These are phyloP conservation scores for Exserohilum rostratum DNA, from an alignment of 2,329 filamentous ascomycete genomes.

Conservation along the genomic window DNA sequence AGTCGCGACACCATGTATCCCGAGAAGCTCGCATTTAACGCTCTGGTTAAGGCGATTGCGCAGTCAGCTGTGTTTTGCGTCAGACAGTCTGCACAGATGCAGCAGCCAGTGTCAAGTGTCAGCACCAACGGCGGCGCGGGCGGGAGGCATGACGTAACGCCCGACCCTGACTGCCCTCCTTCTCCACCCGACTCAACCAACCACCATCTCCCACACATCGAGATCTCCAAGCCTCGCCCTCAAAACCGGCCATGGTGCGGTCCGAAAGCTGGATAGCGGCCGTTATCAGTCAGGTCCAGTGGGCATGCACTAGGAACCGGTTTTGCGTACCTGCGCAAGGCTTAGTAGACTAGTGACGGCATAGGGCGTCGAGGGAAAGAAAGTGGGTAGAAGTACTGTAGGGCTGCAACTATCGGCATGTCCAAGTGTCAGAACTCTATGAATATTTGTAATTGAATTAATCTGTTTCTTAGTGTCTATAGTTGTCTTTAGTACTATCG, in stretches of 20 bases:
- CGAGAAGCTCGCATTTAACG: no score
- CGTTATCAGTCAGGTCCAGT: neutral
- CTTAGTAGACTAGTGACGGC: constrained; percentile 1
- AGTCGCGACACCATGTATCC: neutral
- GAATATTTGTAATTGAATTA: neutral
- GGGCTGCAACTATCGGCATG: neutral
- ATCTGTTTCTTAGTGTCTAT: neutral
- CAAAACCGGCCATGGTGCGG: neutral
- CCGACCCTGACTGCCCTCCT: neutral
- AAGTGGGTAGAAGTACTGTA: neutral
- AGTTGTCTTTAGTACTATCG: neutral
- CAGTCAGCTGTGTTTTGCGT: neutral
- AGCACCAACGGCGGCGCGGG: no score
- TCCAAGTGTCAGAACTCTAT: neutral
- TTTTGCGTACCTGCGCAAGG: constrained; percentile 5
- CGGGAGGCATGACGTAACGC: constrained; percentile 6
- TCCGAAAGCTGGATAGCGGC: neutral
- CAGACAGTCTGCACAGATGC: no score
- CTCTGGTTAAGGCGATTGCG: neutral
- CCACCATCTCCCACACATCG: neutral
- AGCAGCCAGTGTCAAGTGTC: no score
- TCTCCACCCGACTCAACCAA: neutral
- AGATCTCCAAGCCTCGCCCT: neutral
- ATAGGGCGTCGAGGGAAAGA: neutral
- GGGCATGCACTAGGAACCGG: constrained; percentile 2